Base-by-base conservation (phyloP, 2,329 filamentous ascomycete genomes). In the Xylariomycetidae sp. region DNA sequence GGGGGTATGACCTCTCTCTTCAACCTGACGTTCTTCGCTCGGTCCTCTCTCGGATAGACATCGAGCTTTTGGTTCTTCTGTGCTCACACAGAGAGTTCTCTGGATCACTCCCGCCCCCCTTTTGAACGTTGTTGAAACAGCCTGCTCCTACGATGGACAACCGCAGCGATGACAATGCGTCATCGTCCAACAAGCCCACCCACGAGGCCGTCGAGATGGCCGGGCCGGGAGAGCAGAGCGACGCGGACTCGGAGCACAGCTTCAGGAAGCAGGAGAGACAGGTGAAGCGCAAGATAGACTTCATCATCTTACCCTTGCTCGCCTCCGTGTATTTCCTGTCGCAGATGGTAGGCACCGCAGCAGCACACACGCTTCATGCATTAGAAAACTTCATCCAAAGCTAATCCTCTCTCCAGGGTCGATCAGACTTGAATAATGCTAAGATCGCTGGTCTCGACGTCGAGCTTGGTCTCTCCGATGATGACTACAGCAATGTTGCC, bases 391-490 rank as follows among this genome's bases (percentile, higher is more conserved):
- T 31, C 17, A 15, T 10, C 13, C 6, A 31, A 33, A n/a, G 9
- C 42, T 42, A 30, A 47, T 30, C 16, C 16, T 28, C 28, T 16
- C 14, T 18, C 16, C 18, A 48, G 48, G 48, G 48, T n/a, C 46
- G 44, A 18, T 48, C 48, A 9, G 48, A 49, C 37, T 40, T 51
- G 10, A 41, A 38, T 13, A 51, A 51, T n/a, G 46, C 48, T 18
- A 48, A 48, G 18, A 44, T 51, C 10, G 46, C 48, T 13, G 48
- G 48, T 2, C 40, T 51, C 10, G 41, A 18, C 2, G 41, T 49
- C 5, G 48, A 51, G 7, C 25, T 51, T 16, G 28, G 19, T 2
- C 41, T 51, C 13, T 41, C 36, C 10, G 33, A 44, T 3, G 22
- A 31, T 2, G 43, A 44, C 27, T 51, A 44, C 22, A 44, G 42